Evolutionary conservation across 192 early-diverging fungal species (phyloP), one percentile per base, ranked within the genome.

Genomic region (Helicostylum pulchrum): DNA sequence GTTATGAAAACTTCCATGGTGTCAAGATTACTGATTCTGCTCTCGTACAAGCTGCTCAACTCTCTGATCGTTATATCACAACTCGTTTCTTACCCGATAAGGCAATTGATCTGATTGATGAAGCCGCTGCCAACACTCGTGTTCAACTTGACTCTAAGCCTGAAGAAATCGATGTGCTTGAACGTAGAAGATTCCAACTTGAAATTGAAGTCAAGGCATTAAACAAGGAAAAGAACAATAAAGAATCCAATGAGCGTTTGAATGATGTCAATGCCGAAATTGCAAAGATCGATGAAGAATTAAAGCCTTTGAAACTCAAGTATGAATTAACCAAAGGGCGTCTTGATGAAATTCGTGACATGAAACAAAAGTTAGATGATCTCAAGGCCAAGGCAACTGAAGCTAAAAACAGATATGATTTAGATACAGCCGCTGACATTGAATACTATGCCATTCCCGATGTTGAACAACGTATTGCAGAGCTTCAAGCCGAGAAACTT

Each of bases 131-230:
- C 14, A 93, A 94, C 76, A 88, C 88, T 3, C 89, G 94, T 26
- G 96, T 99, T 7, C 96, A 99, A 73, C 83, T 97, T 15, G 97
- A 99, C 69, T 92, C 94, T 7, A 91, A 95, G 67, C 97, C 97
- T 5, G 97, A 99, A 78, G 78, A 87, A 59, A 98, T 99, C 53
- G 97, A 99, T 76, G 83, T 88, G 3, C 81, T 99, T n/a, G 95
- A 99, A 65, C 90, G 97, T 44, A 88, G 87, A 39, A 83, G 88
- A 59, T 77, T 98, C 36, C 97, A 98, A 78, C 80, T 98, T 8
- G 96, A 99, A 74, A 90, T 99, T 57, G 97, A 99, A 78, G 89
- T 90, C 42, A 94, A 89, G 2, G 97, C 97, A 0, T 78, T 99
- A 55, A 79, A 79, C 49, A 96, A 96, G 78, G 97, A 99, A 70